Evolutionary conservation across 805 yeast species (phyloP).

Genomic region (Barnettozyma vustinii): DNA sequence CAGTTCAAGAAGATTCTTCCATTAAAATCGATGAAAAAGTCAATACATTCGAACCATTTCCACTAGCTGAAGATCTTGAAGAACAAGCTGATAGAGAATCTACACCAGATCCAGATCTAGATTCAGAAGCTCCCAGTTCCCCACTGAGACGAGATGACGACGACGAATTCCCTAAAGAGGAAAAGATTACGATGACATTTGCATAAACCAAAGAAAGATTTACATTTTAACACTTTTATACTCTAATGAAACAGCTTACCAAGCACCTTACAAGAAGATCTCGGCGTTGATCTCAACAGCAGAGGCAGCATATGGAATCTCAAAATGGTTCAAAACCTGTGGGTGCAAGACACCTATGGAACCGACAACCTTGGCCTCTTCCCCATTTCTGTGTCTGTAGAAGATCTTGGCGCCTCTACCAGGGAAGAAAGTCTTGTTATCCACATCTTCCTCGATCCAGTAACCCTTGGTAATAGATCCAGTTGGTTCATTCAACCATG

Average conservation of each 20-base stretch:
- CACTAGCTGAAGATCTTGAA: slow-evolving; percentile 6
- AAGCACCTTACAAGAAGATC: slow-evolving; percentile 54
- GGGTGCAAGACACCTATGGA: slow-evolving; percentile 94
- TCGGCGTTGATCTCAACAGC: slow-evolving; percentile 87
- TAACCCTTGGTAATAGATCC: slow-evolving; percentile 63
- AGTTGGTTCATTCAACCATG: slow-evolving; percentile 57
- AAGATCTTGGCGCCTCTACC: slow-evolving; percentile 93
- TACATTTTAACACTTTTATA: neutral
- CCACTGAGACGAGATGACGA: slow-evolving; percentile 6
- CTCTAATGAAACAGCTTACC: neutral
- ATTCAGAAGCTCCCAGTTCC: neutral
- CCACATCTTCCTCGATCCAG: slow-evolving; percentile 72
- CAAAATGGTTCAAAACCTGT: slow-evolving; percentile 79
- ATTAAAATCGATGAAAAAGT: neutral
- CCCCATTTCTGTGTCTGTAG: slow-evolving; percentile 63
- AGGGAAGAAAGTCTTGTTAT: slow-evolving; percentile 79
- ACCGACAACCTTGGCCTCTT: slow-evolving; percentile 60
- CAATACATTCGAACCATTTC: neutral
- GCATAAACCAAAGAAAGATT: slow-evolving; percentile 1
- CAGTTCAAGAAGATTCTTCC: neutral
- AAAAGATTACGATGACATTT: slow-evolving; percentile 22
- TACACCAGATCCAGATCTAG: neutral
- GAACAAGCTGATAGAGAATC: slow-evolving; percentile 1
- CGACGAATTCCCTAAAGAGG: slow-evolving; percentile 15
- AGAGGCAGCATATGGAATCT: slow-evolving; percentile 89